Percentiles rank a stretch among this genome's conserved stretches.
Evolutionary conservation across 1,284 basidiomycete genomes (phyloP).

Genomic region (Cryptococcus sp.): DNA sequence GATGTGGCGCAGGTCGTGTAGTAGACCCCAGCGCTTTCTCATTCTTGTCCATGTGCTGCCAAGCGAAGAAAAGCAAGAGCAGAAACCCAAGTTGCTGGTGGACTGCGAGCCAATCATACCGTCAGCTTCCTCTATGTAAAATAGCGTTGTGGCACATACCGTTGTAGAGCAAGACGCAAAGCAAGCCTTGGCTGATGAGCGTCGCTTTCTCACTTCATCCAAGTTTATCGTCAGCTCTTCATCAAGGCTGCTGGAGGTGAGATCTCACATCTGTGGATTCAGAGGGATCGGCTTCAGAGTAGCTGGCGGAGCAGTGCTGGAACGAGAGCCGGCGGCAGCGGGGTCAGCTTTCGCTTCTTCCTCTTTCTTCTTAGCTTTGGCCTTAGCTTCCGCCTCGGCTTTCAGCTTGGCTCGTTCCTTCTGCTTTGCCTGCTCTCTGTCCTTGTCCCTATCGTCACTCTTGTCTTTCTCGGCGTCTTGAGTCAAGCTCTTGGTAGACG

Average conservation of each 20-base stretch:
- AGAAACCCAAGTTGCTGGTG: slow-evolving; percentile 25
- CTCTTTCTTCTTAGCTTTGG: slow-evolving; percentile 13
- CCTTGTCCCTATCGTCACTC: too few species aligned
- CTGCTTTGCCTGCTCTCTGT: slow-evolving; percentile 11
- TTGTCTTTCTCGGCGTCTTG: too few species aligned
- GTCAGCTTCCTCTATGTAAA: background rate
- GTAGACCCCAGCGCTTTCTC: background rate
- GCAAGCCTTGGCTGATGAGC: slow-evolving; percentile 28
- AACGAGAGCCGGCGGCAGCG: background rate
- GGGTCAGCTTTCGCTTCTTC: background rate
- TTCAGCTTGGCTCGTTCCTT: slow-evolving; percentile 20
- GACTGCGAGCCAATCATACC: slow-evolving; percentile 9
- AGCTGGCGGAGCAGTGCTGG: slow-evolving; percentile 2
- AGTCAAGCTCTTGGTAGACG: too few species aligned
- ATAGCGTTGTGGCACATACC: slow-evolving; percentile 16
- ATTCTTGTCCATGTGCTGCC: slow-evolving; percentile 18
- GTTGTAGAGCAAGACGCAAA: slow-evolving; percentile 30
- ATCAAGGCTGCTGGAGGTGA: background rate
- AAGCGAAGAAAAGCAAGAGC: slow-evolving; percentile 23
- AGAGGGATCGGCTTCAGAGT: slow-evolving; percentile 2
- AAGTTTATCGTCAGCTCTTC: slow-evolving; percentile 4
- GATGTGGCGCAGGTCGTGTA: background rate
- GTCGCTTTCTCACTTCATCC: slow-evolving; percentile 30
- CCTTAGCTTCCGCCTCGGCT: slow-evolving; percentile 11
- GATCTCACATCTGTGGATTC: slow-evolving; percentile 30